Evolutionary conservation across 257 asterid species (phyloP).

Genomic region (Vinca minor): DNA sequence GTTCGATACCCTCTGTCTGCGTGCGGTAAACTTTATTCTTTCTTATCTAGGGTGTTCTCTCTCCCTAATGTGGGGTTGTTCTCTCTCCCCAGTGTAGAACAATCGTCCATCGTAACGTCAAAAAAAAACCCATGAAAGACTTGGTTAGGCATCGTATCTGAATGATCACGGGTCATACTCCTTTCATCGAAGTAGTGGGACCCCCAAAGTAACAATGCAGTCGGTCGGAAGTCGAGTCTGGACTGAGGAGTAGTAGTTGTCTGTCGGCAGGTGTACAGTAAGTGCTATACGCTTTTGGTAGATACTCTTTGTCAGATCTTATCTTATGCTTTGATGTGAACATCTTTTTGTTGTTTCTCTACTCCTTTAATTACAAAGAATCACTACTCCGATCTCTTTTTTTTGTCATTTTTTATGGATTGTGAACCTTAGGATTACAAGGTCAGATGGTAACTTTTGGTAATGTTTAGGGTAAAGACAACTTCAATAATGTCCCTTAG

Average conservation of each 20-base stretch:
- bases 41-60: too few species aligned
- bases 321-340: background rate
- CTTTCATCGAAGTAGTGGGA: background rate
- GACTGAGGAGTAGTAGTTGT: background rate
- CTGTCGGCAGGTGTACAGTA: constrained; percentile 5
- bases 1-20: too few species aligned
- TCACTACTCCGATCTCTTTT: background rate
- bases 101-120: too few species aligned
- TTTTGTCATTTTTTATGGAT: too few species aligned
- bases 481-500: too few species aligned
- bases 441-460: too few species aligned
- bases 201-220: background rate
- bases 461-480: too few species aligned
- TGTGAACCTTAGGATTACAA: too few species aligned
- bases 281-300: background rate
- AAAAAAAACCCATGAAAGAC: too few species aligned
- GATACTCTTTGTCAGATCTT: background rate
- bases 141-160: background rate
- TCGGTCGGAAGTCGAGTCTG: background rate
- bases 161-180: background rate
- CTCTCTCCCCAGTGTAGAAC: too few species aligned
- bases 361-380: background rate
- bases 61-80: too few species aligned
- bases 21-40: too few species aligned
- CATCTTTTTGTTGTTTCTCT: constrained; percentile 3